Percentiles rank a stretch among this genome's conserved stretches.
These are phyloP conservation scores for Brassica napus DNA, from an alignment of 345 rosid species.

Conservation along the genomic window Da-Ae NC_063449.1:18453501-18454000, in stretches of 20 bases:
- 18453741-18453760: neutral
- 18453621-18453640: constrained; percentile 1
- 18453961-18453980: neutral
- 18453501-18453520: neutral
- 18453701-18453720: neutral
- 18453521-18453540: neutral
- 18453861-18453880: neutral
- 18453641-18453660: neutral
- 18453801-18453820: constrained; percentile 1
- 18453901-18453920: neutral
- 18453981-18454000: constrained; percentile 1
- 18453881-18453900: constrained; percentile 1
- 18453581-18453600: neutral
- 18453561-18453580: neutral
- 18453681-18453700: neutral
- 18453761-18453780: constrained; percentile 2
- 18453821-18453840: neutral
- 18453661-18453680: neutral
- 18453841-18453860: neutral
- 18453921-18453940: neutral
- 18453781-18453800: constrained; percentile 6
- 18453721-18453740: neutral
- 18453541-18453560: neutral
- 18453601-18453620: neutral
- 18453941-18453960: constrained; percentile 3